Percentiles rank a stretch among this genome's conserved stretches.
These are phyloP conservation scores for Ceratonia siliqua DNA, from an alignment of 306 rosid genomes.

Conservation along the genomic window DNA sequence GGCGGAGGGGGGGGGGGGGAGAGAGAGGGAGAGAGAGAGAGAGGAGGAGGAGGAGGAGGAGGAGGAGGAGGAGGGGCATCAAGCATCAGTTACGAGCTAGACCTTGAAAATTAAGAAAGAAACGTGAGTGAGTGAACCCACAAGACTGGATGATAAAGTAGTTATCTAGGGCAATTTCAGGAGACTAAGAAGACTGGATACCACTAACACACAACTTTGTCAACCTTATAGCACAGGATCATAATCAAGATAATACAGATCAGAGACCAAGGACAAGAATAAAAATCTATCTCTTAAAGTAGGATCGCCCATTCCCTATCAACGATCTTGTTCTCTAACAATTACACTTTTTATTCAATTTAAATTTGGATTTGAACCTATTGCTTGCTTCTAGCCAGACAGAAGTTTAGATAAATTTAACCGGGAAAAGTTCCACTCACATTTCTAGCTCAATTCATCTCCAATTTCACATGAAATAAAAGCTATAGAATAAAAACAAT, in stretches of 20 bases:
- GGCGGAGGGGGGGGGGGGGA: too few species aligned
- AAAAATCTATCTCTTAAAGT: neutral
- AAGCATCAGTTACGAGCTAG: too few species aligned
- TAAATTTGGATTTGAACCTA: neutral
- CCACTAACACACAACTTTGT: conserved; percentile 9
- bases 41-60: too few species aligned
- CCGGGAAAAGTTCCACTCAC: conserved; percentile 8
- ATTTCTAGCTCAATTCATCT: neutral
- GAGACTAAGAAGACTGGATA: neutral
- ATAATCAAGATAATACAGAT: neutral
- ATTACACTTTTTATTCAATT: neutral
- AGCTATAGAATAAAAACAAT: neutral
- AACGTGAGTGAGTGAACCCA: neutral
- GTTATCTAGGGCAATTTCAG: conserved; percentile 3
- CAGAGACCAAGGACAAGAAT: neutral
- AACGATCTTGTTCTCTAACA: neutral
- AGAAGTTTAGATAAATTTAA: conserved; percentile 23
- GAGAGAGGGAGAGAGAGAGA: neutral
- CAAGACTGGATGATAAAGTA: conserved; percentile 16
- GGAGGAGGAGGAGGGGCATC: neutral
- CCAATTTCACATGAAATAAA: neutral
- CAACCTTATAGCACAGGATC: neutral
- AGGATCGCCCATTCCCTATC: neutral
- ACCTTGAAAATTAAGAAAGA: neutral
- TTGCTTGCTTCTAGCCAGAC: neutral